These are phyloP conservation scores for Populus hybrid DNA, from an alignment of 441 rosid genomes.

Conservation along the genomic window DNA sequence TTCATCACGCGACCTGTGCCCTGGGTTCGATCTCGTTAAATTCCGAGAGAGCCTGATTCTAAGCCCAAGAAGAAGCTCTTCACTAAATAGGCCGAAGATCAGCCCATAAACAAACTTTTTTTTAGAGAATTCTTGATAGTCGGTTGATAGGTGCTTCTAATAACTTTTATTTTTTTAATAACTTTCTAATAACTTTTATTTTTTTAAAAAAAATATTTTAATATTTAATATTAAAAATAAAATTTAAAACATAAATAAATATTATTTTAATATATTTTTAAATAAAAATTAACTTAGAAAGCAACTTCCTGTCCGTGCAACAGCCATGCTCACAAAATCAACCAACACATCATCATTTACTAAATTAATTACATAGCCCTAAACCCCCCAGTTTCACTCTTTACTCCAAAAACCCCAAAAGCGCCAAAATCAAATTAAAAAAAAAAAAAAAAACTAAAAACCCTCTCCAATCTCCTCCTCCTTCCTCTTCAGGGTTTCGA, in stretches of 20 bases:
- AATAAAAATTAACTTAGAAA: too few relatives aligned
- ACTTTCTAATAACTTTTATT: too few relatives aligned
- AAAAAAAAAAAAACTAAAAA: background rate
- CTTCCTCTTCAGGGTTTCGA: slow-evolving; percentile 40
- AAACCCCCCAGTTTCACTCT: background rate
- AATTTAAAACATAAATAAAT: too few relatives aligned
- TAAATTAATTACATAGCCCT: background rate
- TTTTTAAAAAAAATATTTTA: too few relatives aligned
- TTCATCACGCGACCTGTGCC: too few relatives aligned
- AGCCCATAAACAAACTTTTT: background rate
- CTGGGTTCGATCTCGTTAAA: background rate
- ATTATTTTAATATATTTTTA: too few relatives aligned
- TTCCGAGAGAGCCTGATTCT: background rate
- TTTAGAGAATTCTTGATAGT: too few relatives aligned
- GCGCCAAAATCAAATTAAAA: background rate
- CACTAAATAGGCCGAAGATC: background rate
- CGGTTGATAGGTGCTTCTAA: too few relatives aligned
- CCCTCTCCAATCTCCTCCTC: background rate
- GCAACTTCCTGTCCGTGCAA: background rate
- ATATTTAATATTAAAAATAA: too few relatives aligned
- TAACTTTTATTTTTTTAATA: too few relatives aligned
- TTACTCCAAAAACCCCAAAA: background rate
- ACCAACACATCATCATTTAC: background rate
- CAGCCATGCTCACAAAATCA: background rate
- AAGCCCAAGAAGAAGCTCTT: background rate